Conservation (phyloP, 805 yeast genomes). For the Metschnikowia proteae region DNA sequence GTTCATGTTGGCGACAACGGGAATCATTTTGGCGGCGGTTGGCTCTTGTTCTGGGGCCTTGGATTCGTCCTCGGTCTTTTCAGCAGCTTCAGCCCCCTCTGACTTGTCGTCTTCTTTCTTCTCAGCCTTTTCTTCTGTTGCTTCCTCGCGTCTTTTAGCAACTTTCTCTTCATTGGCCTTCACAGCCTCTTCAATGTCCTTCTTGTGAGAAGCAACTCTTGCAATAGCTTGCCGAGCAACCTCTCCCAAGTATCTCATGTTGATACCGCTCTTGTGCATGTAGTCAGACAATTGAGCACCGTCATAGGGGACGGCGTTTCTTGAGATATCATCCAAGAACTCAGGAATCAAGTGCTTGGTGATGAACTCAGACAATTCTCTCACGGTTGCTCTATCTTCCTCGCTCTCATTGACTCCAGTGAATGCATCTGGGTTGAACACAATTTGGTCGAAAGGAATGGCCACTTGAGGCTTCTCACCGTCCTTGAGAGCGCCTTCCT, state of each 20-base stretch:
- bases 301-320: conserved; percentile 68
- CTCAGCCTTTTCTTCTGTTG: conserved; percentile 21
- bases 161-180: conserved; percentile 24
- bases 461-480: conserved; percentile 48
- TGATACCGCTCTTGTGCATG: conserved; percentile 81
- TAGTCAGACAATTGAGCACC: conserved; percentile 67
- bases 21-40: conserved; percentile 39
- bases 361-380: conserved; percentile 66
- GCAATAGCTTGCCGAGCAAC: conserved; percentile 40
- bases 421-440: conserved; percentile 80
- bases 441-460: conserved; percentile 50
- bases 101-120: conserved; percentile 18
- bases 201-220: conserved; percentile 16
- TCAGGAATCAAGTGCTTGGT: conserved; percentile 56
- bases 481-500: conserved; percentile 31
- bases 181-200: conserved; percentile 20
- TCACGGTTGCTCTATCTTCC: conserved; percentile 61
- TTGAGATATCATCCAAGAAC: conserved; percentile 52
- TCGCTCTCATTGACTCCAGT: conserved; percentile 38
- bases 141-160: conserved; percentile 21
- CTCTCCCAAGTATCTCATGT: conserved; percentile 79
- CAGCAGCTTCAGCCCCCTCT: background rate
- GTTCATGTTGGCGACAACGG: conserved; percentile 39
- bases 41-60: conserved; percentile 25
- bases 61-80: conserved; percentile 10